phyloP scores from a whole-genome alignment of 805 yeast genomes.

The Pichia exigua region DNA sequence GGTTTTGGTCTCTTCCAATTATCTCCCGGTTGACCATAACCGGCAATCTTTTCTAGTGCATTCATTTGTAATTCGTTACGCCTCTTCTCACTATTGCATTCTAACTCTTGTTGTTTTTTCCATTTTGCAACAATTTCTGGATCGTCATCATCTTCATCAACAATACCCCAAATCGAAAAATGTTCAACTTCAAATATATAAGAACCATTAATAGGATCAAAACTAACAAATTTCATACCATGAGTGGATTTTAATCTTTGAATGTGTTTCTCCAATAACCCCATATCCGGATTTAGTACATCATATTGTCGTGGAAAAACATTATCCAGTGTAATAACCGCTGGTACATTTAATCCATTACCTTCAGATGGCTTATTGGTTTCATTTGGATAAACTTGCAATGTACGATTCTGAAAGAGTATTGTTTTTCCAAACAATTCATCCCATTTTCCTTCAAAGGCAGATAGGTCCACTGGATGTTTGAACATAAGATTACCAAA shows the following conservation, averaged over 20 bases:
- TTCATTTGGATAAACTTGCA: constrained; percentile 58
- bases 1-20: constrained; percentile 25
- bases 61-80: constrained; percentile 13
- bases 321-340: constrained; percentile 59
- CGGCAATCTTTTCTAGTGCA: constrained; percentile 18
- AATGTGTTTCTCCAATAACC: constrained; percentile 33
- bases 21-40: constrained; percentile 12
- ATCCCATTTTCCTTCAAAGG: constrained; percentile 36
- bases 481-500: constrained; percentile 62
- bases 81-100: constrained; percentile 13
- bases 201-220: constrained; percentile 62
- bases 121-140: constrained; percentile 32
- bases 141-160: constrained; percentile 57
- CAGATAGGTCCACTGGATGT: constrained; percentile 61
- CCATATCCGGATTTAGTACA: constrained; percentile 25
- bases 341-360: constrained; percentile 67
- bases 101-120: constrained; percentile 22
- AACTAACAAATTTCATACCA: constrained; percentile 76
- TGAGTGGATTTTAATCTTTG: constrained; percentile 42
- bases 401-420: constrained; percentile 41
- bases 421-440: constrained; percentile 35
- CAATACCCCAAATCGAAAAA: constrained; percentile 90
- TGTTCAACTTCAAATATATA: constrained; percentile 85
- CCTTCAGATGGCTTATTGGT: constrained; percentile 52
- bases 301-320: constrained; percentile 40